These are phyloP conservation scores for Panicum hallii DNA, from an alignment of 202 grass and related monocot species.

Conservation along the genomic window DNA sequence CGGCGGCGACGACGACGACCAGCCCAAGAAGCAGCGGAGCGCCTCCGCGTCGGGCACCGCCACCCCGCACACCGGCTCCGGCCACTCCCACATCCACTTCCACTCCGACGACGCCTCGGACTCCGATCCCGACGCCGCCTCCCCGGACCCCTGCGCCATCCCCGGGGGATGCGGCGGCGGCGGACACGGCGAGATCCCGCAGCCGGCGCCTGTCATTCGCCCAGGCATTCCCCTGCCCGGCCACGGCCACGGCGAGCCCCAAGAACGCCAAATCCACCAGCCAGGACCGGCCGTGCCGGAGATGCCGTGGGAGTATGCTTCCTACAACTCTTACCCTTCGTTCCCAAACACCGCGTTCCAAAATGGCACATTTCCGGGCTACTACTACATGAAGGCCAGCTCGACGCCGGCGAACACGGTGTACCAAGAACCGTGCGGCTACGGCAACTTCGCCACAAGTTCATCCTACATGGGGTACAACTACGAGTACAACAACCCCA, in stretches of 20 bases:
- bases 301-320: constrained; percentile 48
- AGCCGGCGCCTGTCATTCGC: constrained; percentile 17
- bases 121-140: constrained; percentile 46
- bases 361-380: constrained; percentile 44
- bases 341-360: constrained; percentile 33
- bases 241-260: constrained; percentile 7
- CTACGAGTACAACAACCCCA: constrained; percentile 55
- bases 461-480: constrained; percentile 56
- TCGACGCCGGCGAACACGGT: constrained; percentile 62
- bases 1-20: constrained; percentile 17
- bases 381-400: constrained; percentile 78
- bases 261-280: constrained; percentile 33
- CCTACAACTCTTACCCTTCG: constrained; percentile 41
- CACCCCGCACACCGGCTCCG: constrained; percentile 54
- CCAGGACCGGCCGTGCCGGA: constrained; percentile 9
- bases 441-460: constrained; percentile 47
- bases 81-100: constrained; percentile 61
- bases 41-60: constrained; percentile 48
- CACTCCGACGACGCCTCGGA: constrained; percentile 48
- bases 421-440: constrained; percentile 75
- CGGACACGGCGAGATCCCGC: constrained; percentile 35
- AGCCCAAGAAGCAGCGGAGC: constrained; percentile 43
- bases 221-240: background rate
- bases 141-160: constrained; percentile 34
- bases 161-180: constrained; percentile 25